Evolutionary conservation across 1,139 yeast genomes (phyloP), one percentile per base, ranked within the genome.

Genomic region (Tardiomyces depauwii): DNA sequence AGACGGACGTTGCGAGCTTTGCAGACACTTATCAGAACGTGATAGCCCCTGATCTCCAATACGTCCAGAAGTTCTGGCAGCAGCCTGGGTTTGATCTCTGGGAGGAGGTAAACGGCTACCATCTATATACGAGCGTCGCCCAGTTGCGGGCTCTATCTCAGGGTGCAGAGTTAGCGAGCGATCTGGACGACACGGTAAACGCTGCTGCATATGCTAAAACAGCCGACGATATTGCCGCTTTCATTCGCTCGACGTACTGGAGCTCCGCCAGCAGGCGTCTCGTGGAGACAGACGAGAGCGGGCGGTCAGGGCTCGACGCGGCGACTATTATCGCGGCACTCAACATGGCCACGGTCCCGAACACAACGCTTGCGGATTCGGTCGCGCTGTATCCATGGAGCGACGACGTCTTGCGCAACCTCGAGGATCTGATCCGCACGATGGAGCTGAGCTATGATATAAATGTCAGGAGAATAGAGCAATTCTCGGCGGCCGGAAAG

Each of bases 41-140:
- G 10, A 57, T 89, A 18, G 77, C 76, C 56, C 81, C 82, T 2
- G 97, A 89, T 65, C 73, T 89, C 55, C 66, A 70, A 43, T 89
- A 80, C 55, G 73, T 84, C 16, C 57, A 74, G 27, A 58, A 64
- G n/a, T 71, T 75, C 55, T 89, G 96, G 96, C 56, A 67, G 10
- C 60, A 65, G 21, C 63, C 66, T 2, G 82, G 88, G 14, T 91
- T 85, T 66, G 98, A 89, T 64, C 68, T 89, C 45, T 89, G 98
- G 98, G 98, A 89, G 66, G 98, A 89, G 63, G 69, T 84, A 41
- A 60, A 77, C 47, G 78, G 88, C 0, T 56, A 68, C 45, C 96
- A 89, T 63, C 80, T 87, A 54, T 89, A 85, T 62, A 88, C 95
- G 0, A 70, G 83, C 6, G 64, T 84, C 55, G 78, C 81, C 1